Base-by-base conservation (phyloP, 2,329 filamentous ascomycete genomes). In the Penicillium sumatraense region DNA sequence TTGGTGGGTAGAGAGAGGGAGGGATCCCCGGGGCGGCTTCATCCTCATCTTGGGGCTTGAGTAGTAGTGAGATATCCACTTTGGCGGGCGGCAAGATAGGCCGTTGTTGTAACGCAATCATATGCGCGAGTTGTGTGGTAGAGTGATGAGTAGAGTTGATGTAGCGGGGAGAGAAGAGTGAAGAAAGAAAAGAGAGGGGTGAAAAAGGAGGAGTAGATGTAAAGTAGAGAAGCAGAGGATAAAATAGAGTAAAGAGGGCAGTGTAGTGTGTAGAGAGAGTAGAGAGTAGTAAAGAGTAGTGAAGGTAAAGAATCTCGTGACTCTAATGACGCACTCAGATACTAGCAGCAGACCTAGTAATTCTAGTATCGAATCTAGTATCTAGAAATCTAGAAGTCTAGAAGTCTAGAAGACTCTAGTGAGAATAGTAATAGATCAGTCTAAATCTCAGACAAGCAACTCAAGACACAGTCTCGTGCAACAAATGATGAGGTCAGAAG, bases 21-120 rank as follows among this genome's bases (percentile, higher is more conserved):
- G 63, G 62, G 51, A 57, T 42, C 11, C 38, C 38, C 48, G 66
- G 59, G 63, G 69, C 41, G 51, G 66, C 62, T 60, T 71, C 69
- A 61, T 72, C 70, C 60, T 75, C 69, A 73, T 72, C 69, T 68
- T 75, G 70, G 60, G 83, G 84, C 83, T 93, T 90, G 77, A 96
- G 85, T 65, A 96, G 85, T 65, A 89, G 88, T 78, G 90, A 86
- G 89, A 96, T 96, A 93, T 96, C 92, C 92, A 96, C 88, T 85
- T 83, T 93, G 86, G 81, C 85, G 84, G 72, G 65, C 62, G 72
- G 71, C 65, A 73, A 64, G 64, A 71, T 67, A 64, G 66, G 63
- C 59, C 68, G 72, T 59, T 72, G 72, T 69, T 71, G 72, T 75
- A 74, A 69, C 69, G 72, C 69, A 69, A 75, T 72, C 72, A 75